Evolutionary conservation across 164 flowering plant genomes (phyloP), one percentile per base, ranked within the genome.

Genomic region (Euptelea pleiosperma): DNA sequence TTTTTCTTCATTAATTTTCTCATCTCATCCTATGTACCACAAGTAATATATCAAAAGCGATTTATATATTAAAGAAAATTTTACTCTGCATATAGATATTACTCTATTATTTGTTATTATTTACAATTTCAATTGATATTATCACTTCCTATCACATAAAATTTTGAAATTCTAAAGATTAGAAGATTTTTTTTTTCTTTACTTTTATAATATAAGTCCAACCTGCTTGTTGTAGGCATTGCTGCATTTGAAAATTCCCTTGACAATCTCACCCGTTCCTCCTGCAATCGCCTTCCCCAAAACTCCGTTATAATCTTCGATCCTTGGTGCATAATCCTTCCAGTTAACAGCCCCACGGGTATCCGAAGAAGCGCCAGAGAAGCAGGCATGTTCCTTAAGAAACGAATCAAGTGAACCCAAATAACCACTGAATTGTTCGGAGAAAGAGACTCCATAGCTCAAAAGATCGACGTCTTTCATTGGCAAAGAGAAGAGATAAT

Each of bases 221-320:
- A 86, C 92, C 98, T 88, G 87, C 65, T 78, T 82, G 47, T 77
- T 67, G 63, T 88, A 92, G 61, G 80, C 85, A 68, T 87, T 82
- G 75, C 82, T 84, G 50, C 87, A 82, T 9, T 11, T 75, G 74
- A 89, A 93, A 41, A 93, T 87, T 4, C 97, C 98, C 68, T 71
- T 84, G 11, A 93, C 79, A 62, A 93, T 79, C 70, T 86, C 83
- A 18, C 94, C 97, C 15, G 89, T 87, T 15, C 98, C 94, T 31
- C 73, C 87, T 4, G 90, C 97, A 64, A 93, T 84, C 0, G 90
- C 91, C 78, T 65, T 89, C 0, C 87, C 91, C 74, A 87, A 54
- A 28, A 83, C 69, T 19, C 72, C 76, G 48, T 89, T 87, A 36
- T 92, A 92, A 26, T 78, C 81, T 22, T 83, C 87, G 26, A 92